Evolutionary conservation across 1,284 basidiomycete genomes (phyloP).

Genomic region (Boletus nobilissimus): DNA sequence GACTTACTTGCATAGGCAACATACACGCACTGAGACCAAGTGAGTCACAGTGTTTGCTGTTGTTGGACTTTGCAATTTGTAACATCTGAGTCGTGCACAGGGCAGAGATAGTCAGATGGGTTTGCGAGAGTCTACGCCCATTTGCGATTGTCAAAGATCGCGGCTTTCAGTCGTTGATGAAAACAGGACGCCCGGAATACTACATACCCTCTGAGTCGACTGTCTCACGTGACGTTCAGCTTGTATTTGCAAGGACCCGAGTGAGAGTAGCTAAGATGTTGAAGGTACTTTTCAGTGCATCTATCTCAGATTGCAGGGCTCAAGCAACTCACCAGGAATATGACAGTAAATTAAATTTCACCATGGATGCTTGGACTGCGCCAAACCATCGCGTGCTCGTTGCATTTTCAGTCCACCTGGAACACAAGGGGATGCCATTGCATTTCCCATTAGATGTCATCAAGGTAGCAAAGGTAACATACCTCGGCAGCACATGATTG

Average conservation of each 20-base stretch:
- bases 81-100: background rate
- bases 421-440: background rate
- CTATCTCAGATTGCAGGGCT: background rate
- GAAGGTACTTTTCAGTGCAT: background rate
- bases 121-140: constrained; percentile 5
- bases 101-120: constrained; percentile 15
- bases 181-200: no score
- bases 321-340: background rate
- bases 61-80: background rate
- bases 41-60: background rate
- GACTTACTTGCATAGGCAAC: constrained; percentile 3
- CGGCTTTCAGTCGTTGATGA: no score
- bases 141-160: constrained; percentile 11
- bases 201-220: background rate
- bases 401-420: background rate
- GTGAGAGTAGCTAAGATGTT: background rate
- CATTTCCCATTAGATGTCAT: background rate
- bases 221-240: background rate
- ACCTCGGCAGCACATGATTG: no score
- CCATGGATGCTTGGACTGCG: background rate
- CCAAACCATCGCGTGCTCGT: background rate
- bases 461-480: background rate
- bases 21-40: background rate
- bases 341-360: background rate
- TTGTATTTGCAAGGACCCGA: background rate